phyloP scores from a whole-genome alignment of 371 early-diverging fungal species.

The Blakeslea trispora region DNA sequence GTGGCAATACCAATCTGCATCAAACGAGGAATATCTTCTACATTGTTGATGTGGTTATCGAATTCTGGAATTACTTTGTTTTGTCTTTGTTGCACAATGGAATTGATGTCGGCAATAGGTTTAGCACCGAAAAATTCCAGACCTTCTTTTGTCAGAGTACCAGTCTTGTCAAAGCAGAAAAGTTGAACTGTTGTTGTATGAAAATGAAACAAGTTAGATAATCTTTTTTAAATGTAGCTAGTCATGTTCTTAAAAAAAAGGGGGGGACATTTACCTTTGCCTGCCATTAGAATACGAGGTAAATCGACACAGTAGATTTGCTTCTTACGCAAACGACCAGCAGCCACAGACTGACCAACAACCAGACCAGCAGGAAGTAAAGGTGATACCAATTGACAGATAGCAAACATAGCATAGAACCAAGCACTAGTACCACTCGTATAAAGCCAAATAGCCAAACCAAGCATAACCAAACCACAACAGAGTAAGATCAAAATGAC shows the following conservation, averaged over 20 bases:
- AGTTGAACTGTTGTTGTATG: no score
- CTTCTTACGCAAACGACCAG: slow-evolving; percentile 62
- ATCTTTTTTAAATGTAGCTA: no score
- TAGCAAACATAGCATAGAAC: slow-evolving; percentile 71
- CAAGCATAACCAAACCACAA: slow-evolving; percentile 53
- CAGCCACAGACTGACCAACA: slow-evolving; percentile 77
- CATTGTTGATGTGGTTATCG: slow-evolving; percentile 33
- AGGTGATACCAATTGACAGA: slow-evolving; percentile 73
- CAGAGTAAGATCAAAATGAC: slow-evolving; percentile 56
- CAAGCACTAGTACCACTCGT: slow-evolving; percentile 34
- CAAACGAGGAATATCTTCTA: slow-evolving; percentile 37
- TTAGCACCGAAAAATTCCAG: slow-evolving; percentile 61
- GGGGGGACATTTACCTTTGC: slow-evolving; percentile 69
- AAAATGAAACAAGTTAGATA: no score
- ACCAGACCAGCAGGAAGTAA: slow-evolving; percentile 62
- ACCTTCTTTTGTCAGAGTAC: slow-evolving; percentile 66
- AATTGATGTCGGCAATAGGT: slow-evolving; percentile 29
- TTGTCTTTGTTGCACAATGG: slow-evolving; percentile 30
- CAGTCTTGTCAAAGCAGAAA: slow-evolving; percentile 82
- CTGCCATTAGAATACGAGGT: slow-evolving; percentile 88
- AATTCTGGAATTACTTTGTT: slow-evolving; percentile 19
- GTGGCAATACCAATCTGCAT: slow-evolving; percentile 70
- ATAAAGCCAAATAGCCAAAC: slow-evolving; percentile 34
- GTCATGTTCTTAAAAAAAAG: no score
- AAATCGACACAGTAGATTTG: slow-evolving; percentile 78